Conservation (phyloP, 2,329 filamentous ascomycete species). For the Beauveria brongniartii region DNA sequence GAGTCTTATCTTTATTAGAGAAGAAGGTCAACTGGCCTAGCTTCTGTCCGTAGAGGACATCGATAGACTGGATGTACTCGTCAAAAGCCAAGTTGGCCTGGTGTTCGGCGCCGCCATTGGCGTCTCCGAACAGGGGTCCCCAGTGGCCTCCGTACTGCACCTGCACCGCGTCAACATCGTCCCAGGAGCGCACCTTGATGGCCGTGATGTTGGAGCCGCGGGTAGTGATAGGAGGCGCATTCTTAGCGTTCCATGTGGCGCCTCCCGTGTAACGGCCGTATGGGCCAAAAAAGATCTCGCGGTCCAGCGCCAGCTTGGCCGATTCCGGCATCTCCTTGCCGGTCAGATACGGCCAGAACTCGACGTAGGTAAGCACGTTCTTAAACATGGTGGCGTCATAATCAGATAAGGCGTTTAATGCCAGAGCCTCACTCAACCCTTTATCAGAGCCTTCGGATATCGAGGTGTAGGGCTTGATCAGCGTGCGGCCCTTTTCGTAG, state of each 20-base stretch:
- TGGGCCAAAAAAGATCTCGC: not conserved
- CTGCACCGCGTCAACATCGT: not conserved
- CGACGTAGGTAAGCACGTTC: not conserved
- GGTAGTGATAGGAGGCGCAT: not conserved
- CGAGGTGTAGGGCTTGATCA: not conserved
- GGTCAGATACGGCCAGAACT: not conserved
- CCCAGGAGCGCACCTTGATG: not conserved
- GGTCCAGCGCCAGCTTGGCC: not conserved
- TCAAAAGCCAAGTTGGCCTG: not conserved
- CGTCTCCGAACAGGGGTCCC: not conserved
- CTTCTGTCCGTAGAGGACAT: not conserved
- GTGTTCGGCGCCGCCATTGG: not conserved
- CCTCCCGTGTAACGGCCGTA: not conserved
- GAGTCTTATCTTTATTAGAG: too few species aligned
- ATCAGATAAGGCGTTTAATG: not conserved
- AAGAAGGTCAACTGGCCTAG: too few species aligned
- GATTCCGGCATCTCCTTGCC: not conserved
- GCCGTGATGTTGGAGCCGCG: not conserved
- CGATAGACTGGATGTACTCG: not conserved
- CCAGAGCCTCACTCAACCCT: not conserved
- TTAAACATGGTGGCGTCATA: not conserved
- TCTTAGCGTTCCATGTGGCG: not conserved
- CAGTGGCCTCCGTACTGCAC: not conserved
- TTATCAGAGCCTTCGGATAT: too few species aligned
- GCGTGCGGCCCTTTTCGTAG: not conserved